Percentiles rank a stretch among this genome's conserved stretches.
phyloP scores from a whole-genome alignment of 495 filamentous ascomycete species.

The Penicillium salamii region DNA sequence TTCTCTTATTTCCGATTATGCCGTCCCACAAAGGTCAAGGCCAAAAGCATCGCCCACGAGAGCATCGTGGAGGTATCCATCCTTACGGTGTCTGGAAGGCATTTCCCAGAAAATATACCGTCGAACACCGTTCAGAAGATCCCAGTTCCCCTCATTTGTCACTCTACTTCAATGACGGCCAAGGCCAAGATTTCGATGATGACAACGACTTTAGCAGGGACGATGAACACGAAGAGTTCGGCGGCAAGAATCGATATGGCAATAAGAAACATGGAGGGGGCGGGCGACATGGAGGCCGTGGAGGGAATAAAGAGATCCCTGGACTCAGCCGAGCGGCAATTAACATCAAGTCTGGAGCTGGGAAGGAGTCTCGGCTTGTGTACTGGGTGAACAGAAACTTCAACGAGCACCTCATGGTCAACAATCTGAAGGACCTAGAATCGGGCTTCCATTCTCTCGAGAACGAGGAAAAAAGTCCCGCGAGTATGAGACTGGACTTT shows the following conservation, averaged over 20 bases:
- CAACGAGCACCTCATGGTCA: conserved; percentile 19
- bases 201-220: not conserved
- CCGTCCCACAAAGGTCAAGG: too few relatives aligned
- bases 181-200: not conserved
- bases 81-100: conserved; percentile 25
- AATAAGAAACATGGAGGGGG: too few relatives aligned
- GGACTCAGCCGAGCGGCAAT: conserved; percentile 23
- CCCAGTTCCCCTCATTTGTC: conserved; percentile 15
- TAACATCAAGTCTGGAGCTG: conserved; percentile 26
- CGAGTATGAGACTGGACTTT: conserved; percentile 25
- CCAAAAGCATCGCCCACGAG: too few relatives aligned
- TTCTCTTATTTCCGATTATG: too few relatives aligned
- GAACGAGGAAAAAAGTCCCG: not conserved
- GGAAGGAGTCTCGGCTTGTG: conserved; percentile 22
- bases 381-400: conserved; percentile 24
- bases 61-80: too few relatives aligned
- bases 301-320: conserved; percentile 5
- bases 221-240: too few relatives aligned
- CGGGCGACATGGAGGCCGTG: too few relatives aligned
- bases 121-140: conserved; percentile 10
- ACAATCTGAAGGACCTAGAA: conserved; percentile 15
- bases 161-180: conserved; percentile 12
- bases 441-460: conserved; percentile 15
- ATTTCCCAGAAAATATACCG: conserved; percentile 3
- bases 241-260: too few relatives aligned